Base-by-base conservation (phyloP, 2,329 filamentous ascomycete species). In the Aspergillus texensis region DNA sequence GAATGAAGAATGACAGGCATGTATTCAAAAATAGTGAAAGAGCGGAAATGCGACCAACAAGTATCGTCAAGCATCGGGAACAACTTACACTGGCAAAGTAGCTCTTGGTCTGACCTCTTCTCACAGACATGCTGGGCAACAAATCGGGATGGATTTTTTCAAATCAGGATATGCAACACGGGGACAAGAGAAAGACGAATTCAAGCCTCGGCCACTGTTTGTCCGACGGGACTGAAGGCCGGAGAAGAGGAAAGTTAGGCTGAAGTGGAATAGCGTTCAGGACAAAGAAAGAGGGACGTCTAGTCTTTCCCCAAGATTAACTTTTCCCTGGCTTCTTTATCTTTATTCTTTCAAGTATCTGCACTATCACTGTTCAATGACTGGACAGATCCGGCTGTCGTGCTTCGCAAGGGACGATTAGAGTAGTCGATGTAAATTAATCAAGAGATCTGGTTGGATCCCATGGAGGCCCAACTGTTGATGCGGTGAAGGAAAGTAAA, bases 31-130 rank as follows among this genome's bases (percentile, higher is more conserved):
- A 39, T 26, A 39, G 32, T 16, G 30, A 24, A 24, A 32, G 50
- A 16, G 12, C 16, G 19, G 50, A 36, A 39, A 26, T 2, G 34
- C 9, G 6, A 36, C 30, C 4, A 21, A 54, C 52, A 54, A 39
- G 32, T 12, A 14, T 24, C 52, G 26, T 12, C 24, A 21, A 46
- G 24, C 6, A 26, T 48, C 21, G 45, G n/a, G 43, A 36, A 30
- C 30, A 46, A 75, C 76, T 75, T 68, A 78, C 76, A 65, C 72
- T 74, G 50, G 74, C 74, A 66, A 74, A 76, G 60, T 73, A 78
- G 63, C 71, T 77, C 67, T 75, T 76, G 66, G 72, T 70, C 48
- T 72, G 73, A 53, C 72, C 71, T 61, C 72, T 70, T 52, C 71
- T 73, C 60, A 70, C 67, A 50, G 69, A 69, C 75, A 77, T 77